Evolutionary conservation across 805 yeast genomes (phyloP).

Genomic region (Sugiyamaella marilandica): DNA sequence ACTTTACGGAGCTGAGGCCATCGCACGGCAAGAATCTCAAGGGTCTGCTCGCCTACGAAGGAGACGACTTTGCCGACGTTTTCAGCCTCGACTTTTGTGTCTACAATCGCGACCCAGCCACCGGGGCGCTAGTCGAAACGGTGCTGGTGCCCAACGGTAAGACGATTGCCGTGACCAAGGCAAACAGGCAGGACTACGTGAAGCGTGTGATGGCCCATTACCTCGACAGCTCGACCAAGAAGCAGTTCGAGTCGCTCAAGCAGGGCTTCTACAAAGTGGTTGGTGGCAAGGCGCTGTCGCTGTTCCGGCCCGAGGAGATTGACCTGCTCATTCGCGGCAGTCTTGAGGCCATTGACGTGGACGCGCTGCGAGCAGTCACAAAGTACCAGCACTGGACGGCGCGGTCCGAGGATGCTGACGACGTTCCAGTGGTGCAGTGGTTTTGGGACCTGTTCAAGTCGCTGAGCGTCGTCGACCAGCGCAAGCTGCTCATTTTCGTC

Average conservation of each 20-base stretch:
- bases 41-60: slow-evolving; percentile 42
- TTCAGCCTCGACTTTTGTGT: slow-evolving; percentile 63
- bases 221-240: slow-evolving; percentile 48
- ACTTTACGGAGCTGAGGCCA: slow-evolving; percentile 67
- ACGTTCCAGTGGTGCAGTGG: slow-evolving; percentile 56
- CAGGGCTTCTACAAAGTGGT: slow-evolving; percentile 72
- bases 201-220: slow-evolving; percentile 57
- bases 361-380: slow-evolving; percentile 63
- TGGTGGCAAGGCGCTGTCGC: slow-evolving; percentile 72
- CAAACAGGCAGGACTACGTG: slow-evolving; percentile 58
- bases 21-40: slow-evolving; percentile 50
- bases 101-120: slow-evolving; percentile 43
- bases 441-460: slow-evolving; percentile 76
- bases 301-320: slow-evolving; percentile 78
- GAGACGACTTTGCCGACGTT: slow-evolving; percentile 40
- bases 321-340: slow-evolving; percentile 75
- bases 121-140: slow-evolving; percentile 40
- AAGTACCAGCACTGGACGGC: slow-evolving; percentile 63
- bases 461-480: slow-evolving; percentile 46
- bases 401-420: slow-evolving; percentile 34
- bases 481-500: slow-evolving; percentile 63
- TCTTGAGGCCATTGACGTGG: slow-evolving; percentile 63
- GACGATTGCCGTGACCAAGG: slow-evolving; percentile 47
- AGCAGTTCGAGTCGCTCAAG: slow-evolving; percentile 54
- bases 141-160: slow-evolving; percentile 61